A percentile compares a stretch with the other conserved stretches of the same genome.
phyloP scores from a whole-genome alignment of 73 alveolate species.

The Paramecium sonneborni region DNA sequence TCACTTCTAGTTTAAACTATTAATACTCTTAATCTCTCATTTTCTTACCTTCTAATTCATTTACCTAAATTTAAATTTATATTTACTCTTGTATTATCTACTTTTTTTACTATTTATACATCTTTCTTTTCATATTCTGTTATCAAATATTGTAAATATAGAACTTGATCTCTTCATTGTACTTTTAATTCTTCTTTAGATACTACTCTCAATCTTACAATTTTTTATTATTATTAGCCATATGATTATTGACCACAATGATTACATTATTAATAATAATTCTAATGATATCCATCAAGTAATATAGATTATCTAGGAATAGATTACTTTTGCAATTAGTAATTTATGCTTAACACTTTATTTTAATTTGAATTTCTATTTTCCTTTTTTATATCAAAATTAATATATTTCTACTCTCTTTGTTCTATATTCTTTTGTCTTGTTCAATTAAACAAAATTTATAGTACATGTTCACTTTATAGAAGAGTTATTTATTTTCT shows the following conservation, averaged over 20 bases:
- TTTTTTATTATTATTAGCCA: neutral
- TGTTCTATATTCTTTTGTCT: neutral
- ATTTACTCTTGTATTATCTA: slow-evolving; percentile 24
- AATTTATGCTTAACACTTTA: neutral
- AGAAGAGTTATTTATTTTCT: neutral
- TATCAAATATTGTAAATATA: neutral
- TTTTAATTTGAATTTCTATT: neutral
- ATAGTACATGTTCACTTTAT: neutral
- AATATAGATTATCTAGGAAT: neutral
- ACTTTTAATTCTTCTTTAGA: neutral
- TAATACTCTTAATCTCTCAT: neutral
- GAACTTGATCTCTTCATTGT: neutral
- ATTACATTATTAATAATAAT: neutral
- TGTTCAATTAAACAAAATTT: neutral
- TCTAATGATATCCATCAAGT: neutral
- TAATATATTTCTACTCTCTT: neutral
- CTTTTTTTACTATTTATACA: neutral
- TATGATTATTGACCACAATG: neutral
- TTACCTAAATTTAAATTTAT: neutral
- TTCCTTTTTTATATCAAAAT: neutral
- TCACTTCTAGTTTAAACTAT: neutral
- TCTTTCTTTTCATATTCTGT: neutral
- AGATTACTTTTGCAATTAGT: neutral
- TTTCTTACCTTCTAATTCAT: neutral
- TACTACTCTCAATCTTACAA: neutral